A percentile compares a stretch with the other conserved stretches of the same genome.
Evolutionary conservation across 805 yeast genomes (phyloP).

Genomic region (Schwanniomyces pseudopolymorphus): DNA sequence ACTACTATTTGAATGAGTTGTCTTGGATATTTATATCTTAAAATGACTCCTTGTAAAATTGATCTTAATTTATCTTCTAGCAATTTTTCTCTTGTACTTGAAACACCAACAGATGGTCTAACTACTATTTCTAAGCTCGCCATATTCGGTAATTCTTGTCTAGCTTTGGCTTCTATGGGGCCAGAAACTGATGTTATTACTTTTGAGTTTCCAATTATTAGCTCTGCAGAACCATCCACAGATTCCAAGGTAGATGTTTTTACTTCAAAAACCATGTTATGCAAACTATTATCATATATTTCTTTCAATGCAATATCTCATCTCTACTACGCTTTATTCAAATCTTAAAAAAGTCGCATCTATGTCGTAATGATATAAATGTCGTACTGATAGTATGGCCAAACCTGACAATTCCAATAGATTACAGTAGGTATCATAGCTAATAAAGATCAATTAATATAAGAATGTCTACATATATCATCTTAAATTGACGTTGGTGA

Average conservation of each 20-base stretch:
- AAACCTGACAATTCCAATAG: too few species aligned
- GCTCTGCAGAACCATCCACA: conserved; percentile 80
- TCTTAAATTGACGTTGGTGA: too few species aligned
- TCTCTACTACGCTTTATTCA: not conserved
- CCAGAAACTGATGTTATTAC: conserved; percentile 83
- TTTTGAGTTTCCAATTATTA: conserved; percentile 49
- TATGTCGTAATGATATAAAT: not conserved
- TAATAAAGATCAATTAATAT: too few species aligned
- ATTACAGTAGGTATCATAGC: too few species aligned
- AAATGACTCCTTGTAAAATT: conserved; percentile 59
- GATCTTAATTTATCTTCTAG: conserved; percentile 70
- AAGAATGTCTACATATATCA: too few species aligned
- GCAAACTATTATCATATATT: not conserved
- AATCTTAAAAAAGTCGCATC: not conserved
- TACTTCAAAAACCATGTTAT: conserved; percentile 16
- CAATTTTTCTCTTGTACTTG: conserved; percentile 72
- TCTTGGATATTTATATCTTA: conserved; percentile 71
- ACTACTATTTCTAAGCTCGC: conserved; percentile 78
- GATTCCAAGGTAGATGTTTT: conserved; percentile 42
- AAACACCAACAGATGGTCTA: conserved; percentile 74
- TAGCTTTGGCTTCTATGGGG: conserved; percentile 79
- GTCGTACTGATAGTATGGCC: too few species aligned
- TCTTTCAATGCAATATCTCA: not conserved
- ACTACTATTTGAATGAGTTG: conserved; percentile 51
- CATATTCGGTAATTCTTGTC: conserved; percentile 81